Evolutionary conservation across 1,139 yeast genomes (phyloP).

Genomic region (Diutina sp.): DNA sequence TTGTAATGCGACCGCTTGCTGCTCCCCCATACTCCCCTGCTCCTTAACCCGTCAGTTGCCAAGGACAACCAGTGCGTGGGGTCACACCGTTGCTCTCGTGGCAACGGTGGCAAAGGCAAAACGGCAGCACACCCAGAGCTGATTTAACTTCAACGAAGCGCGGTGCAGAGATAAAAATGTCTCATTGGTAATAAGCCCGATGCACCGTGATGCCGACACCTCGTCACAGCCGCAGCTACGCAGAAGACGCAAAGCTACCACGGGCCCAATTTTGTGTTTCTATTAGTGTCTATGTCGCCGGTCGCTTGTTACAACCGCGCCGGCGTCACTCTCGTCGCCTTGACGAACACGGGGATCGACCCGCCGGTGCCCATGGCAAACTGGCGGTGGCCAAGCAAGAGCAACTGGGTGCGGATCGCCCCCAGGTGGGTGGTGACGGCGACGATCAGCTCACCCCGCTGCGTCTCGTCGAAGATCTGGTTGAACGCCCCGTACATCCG

Average conservation of each 20-base stretch:
- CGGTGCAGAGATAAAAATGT: not conserved
- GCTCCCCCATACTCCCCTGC: too few species aligned
- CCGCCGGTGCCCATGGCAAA: slow-evolving; percentile 35
- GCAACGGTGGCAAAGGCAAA: not conserved
- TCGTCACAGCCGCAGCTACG: too few species aligned
- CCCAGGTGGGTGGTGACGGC: slow-evolving; percentile 28
- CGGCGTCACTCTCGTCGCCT: slow-evolving; percentile 8
- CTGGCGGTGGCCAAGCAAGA: slow-evolving; percentile 27
- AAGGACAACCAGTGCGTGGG: too few species aligned
- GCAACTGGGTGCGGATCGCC: slow-evolving; percentile 25
- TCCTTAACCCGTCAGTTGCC: too few species aligned
- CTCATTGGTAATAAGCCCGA: not conserved
- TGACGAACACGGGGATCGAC: slow-evolving; percentile 30
- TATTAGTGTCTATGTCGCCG: too few species aligned
- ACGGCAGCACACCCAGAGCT: not conserved
- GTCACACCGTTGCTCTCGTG: too few species aligned
- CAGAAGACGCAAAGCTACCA: too few species aligned
- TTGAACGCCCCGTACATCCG: slow-evolving; percentile 25
- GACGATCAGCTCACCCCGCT: slow-evolving; percentile 12
- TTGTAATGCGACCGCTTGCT: too few species aligned
- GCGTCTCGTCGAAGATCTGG: slow-evolving; percentile 15
- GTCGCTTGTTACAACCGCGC: not conserved
- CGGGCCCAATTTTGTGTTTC: too few species aligned
- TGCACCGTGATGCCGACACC: too few species aligned
- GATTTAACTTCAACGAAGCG: not conserved